These are phyloP conservation scores for Haematococcus sp. DNA, from an alignment of 139 green algal species.

Conservation along the genomic window DNA sequence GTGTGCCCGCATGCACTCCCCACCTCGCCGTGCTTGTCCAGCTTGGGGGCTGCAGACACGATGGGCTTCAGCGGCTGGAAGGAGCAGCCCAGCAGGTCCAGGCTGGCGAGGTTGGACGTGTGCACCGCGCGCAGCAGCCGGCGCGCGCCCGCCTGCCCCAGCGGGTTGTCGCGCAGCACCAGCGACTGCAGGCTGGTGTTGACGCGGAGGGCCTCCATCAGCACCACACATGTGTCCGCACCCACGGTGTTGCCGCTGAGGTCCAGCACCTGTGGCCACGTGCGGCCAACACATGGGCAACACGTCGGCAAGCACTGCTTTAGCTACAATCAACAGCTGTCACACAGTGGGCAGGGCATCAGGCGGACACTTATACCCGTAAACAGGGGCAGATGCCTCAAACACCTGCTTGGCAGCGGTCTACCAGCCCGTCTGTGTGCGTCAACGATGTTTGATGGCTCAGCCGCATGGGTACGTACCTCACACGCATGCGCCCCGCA, in stretches of 20 bases:
- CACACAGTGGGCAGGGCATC: too few species aligned
- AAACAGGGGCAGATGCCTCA: too few species aligned
- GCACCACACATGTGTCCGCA: slow-evolving; percentile 4
- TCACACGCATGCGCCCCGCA: not conserved
- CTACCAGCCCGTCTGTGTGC: too few species aligned
- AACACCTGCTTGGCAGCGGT: too few species aligned
- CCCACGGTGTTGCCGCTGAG: slow-evolving; percentile 17
- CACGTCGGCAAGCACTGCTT: too few species aligned
- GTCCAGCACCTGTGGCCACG: slow-evolving; percentile 31
- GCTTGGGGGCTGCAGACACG: too few species aligned
- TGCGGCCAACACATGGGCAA: too few species aligned
- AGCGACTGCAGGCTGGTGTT: slow-evolving; percentile 17
- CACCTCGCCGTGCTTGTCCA: too few species aligned
- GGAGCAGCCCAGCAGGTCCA: slow-evolving; percentile 24
- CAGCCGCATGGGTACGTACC: slow-evolving; percentile 22
- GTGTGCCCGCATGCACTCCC: too few species aligned
- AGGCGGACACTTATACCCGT: too few species aligned
- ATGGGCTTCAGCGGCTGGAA: not conserved
- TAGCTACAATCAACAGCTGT: too few species aligned
- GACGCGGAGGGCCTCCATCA: not conserved
- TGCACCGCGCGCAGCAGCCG: slow-evolving; percentile 42
- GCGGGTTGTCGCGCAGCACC: slow-evolving; percentile 41
- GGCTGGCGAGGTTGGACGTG: not conserved
- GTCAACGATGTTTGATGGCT: too few species aligned
- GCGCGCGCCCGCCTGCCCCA: slow-evolving; percentile 30